These are phyloP conservation scores for Candida takata DNA, from an alignment of 805 yeast species.

Conservation along the genomic window DNA sequence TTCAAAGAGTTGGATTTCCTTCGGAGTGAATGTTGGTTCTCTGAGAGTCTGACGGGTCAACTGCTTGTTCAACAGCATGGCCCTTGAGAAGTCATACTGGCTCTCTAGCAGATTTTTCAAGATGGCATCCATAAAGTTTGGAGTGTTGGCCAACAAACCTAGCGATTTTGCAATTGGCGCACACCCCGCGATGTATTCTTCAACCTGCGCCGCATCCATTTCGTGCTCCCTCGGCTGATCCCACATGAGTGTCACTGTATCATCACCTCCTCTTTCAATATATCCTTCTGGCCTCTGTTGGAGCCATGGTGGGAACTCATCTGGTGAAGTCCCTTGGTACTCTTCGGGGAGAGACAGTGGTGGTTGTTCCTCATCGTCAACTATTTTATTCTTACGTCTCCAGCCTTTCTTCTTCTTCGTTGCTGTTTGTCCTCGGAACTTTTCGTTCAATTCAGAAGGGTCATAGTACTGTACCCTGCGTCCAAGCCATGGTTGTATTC, in stretches of 20 bases:
- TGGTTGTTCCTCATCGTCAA: slow-evolving; percentile 16
- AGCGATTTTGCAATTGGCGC: slow-evolving; percentile 49
- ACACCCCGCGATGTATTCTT: slow-evolving; percentile 49
- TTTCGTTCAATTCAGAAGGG: slow-evolving; percentile 14
- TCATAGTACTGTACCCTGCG: slow-evolving; percentile 67
- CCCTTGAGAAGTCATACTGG: slow-evolving; percentile 42
- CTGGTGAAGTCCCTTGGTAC: slow-evolving; percentile 32
- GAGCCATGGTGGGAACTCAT: slow-evolving; percentile 64
- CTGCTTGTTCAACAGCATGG: slow-evolving; percentile 37
- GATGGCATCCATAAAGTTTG: slow-evolving; percentile 77
- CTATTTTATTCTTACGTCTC: slow-evolving; percentile 15
- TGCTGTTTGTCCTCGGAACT: slow-evolving; percentile 19
- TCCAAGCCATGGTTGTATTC: slow-evolving; percentile 56
- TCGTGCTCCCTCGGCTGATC: slow-evolving; percentile 35
- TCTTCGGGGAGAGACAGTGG: slow-evolving; percentile 41
- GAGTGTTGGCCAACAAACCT: slow-evolving; percentile 52
- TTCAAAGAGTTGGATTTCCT: slow-evolving; percentile 66
- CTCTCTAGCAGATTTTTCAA: slow-evolving; percentile 46
- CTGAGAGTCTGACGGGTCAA: slow-evolving; percentile 52
- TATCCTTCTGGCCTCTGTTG: slow-evolving; percentile 77
- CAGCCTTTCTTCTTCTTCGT: slow-evolving; percentile 19
- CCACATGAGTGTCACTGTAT: slow-evolving; percentile 64
- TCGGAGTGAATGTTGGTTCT: slow-evolving; percentile 69
- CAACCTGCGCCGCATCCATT: slow-evolving; percentile 29
- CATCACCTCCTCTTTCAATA: slow-evolving; percentile 75